phyloP scores from a whole-genome alignment of 192 early-diverging fungal species.

The Coemansia sp. region DNA sequence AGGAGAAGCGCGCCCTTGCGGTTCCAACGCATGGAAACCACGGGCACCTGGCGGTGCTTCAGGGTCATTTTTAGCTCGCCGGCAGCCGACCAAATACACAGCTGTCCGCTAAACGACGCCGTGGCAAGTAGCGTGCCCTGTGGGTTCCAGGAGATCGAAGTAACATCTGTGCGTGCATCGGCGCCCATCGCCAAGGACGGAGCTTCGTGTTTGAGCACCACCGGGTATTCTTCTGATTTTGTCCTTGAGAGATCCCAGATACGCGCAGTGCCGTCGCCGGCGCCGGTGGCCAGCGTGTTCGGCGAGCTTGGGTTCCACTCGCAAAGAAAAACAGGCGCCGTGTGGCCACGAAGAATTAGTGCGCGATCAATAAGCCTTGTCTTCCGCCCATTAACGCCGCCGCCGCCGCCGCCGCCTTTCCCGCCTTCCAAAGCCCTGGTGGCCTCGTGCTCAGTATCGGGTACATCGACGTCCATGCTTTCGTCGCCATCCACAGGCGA shows the following conservation, averaged over 20 bases:
- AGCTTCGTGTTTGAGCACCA: constrained; percentile 57
- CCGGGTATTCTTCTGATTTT: constrained; percentile 51
- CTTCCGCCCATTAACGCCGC: constrained; percentile 9
- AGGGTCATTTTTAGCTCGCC: constrained; percentile 61
- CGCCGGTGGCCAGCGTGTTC: constrained; percentile 64
- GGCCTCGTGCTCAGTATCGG: background rate
- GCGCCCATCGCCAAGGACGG: constrained; percentile 20
- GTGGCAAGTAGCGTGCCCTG: constrained; percentile 55
- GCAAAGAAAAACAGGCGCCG: constrained; percentile 70
- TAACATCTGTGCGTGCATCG: constrained; percentile 68
- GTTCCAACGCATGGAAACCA: constrained; percentile 87
- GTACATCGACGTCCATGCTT: constrained; percentile 6
- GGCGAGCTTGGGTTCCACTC: constrained; percentile 74
- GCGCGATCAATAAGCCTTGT: constrained; percentile 42
- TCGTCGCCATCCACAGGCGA: background rate
- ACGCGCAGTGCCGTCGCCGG: constrained; percentile 80
- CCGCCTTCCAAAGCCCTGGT: constrained; percentile 5
- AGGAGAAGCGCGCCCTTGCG: constrained; percentile 69
- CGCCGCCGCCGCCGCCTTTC: background rate
- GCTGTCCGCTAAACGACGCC: constrained; percentile 79
- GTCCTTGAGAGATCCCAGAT: constrained; percentile 76
- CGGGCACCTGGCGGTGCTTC: constrained; percentile 71
- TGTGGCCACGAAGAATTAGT: constrained; percentile 63
- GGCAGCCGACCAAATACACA: constrained; percentile 75
- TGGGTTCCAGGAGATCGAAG: constrained; percentile 77